Conservation (phyloP, 2,329 filamentous ascomycete genomes). For the Harringtonia aguacate region DNA sequence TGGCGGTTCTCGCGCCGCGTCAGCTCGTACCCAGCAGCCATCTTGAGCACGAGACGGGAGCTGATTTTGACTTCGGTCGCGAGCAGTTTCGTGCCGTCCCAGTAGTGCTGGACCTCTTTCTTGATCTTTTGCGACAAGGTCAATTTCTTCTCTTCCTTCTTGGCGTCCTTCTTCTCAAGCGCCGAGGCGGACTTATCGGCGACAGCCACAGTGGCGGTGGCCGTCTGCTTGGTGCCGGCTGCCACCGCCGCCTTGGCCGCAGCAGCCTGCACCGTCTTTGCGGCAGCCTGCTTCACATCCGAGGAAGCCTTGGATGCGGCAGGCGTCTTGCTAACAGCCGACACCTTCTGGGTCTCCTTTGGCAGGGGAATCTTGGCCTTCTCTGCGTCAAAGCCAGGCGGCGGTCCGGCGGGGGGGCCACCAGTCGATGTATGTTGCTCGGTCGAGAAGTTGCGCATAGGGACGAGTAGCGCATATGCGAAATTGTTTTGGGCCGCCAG, state of each 20-base stretch:
- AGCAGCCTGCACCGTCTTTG: neutral
- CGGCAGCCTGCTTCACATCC: neutral
- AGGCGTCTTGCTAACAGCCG: constrained; percentile 18
- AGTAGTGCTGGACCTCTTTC: constrained; percentile 89
- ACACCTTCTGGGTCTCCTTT: constrained; percentile 33
- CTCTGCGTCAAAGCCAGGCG: constrained; percentile 84
- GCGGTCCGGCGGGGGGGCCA: constrained; percentile 50
- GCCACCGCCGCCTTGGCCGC: neutral
- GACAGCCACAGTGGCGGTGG: neutral
- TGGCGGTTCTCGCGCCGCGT: constrained; percentile 89
- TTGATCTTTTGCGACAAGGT: constrained; percentile 89
- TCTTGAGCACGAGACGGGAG: constrained; percentile 82
- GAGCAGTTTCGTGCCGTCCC: constrained; percentile 94
- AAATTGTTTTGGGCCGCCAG: constrained; percentile 31
- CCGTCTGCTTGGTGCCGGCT: constrained; percentile 17
- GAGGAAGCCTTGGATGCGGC: constrained; percentile 20
- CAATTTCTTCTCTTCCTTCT: constrained; percentile 73
- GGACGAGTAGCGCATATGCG: constrained; percentile 46
- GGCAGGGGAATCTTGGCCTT: constrained; percentile 76
- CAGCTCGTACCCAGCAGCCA: constrained; percentile 95
- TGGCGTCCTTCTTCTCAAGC: constrained; percentile 45
- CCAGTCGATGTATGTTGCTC: constrained; percentile 42
- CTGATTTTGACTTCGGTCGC: constrained; percentile 91
- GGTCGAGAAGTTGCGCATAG: constrained; percentile 45
- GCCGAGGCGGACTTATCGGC: constrained; percentile 23